These are phyloP conservation scores for Sphagnum magellanicum DNA, from an alignment of 228 moss, liverwort and hornwort genomes.

Conservation along the genomic window DNA sequence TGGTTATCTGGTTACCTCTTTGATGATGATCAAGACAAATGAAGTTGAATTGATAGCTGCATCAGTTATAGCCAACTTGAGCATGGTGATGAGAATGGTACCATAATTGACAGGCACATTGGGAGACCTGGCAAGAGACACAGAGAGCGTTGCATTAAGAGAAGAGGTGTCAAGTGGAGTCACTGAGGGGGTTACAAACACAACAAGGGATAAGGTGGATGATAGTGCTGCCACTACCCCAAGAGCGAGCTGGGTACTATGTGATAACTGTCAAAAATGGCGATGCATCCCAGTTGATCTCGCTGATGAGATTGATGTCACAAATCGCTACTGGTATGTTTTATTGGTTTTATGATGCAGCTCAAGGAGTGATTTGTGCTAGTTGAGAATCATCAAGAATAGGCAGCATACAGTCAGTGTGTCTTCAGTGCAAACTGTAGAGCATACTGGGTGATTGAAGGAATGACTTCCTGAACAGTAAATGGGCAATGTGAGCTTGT, in stretches of 20 bases:
- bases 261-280: constrained; percentile 90
- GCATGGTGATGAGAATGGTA: no score
- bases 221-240: constrained; percentile 43
- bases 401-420: no score
- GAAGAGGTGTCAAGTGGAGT: constrained; percentile 84
- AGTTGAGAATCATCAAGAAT: no score
- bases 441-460: no score
- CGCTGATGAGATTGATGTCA: constrained; percentile 77
- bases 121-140: constrained; percentile 16
- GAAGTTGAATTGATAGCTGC: no score
- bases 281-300: constrained; percentile 90
- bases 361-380: no score
- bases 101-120: no score
- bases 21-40: no score
- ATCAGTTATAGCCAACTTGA: no score
- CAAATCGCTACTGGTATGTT: constrained; percentile 46
- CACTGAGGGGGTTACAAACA: constrained; percentile 66
- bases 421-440: no score
- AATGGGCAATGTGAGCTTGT: neutral
- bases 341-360: neutral
- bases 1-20: no score
- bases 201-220: constrained; percentile 52
- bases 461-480: neutral
- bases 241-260: constrained; percentile 79
- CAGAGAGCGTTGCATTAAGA: constrained; percentile 36